Base-by-base conservation (phyloP, 2,329 filamentous ascomycete genomes). In the Aspergillus jensenii region DNA sequence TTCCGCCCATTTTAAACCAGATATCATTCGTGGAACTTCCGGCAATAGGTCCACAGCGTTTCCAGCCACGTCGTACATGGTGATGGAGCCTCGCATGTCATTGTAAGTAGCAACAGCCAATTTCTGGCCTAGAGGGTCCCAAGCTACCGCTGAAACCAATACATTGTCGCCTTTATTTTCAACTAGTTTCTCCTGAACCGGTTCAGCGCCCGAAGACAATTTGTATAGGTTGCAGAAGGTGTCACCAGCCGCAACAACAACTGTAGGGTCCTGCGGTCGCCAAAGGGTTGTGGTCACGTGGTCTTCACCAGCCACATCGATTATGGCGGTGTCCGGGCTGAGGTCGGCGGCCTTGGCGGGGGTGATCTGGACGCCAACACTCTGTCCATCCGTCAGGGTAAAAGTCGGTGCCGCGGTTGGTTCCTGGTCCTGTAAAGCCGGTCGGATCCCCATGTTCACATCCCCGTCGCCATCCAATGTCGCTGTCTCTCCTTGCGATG, bases 341-440 rank as follows among this genome's bases (percentile, higher is more conserved):
- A 82, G 72, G 66, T 81, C 78, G 60, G 74, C 69, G 45, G 78
- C 74, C 69, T 80, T 81, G 69, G 78, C 77, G 67, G 78, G 76
- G 51, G 71, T 70, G 64, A 77, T 79, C 68, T 81, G 79, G 58
- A 81, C 73, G 59, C 76, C 78, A 62, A 76, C 69, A 67, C 78
- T 81, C 55, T 72, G 70, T 50, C 79, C 79, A 46, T 69, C 77
- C 39, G 72, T 74, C 57, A 80, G 63, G 11, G 78, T 80, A 58
- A 73, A 72, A 33, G 70, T 67, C 52, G 65, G 65, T 56, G 68
- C 64, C 54, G 67, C 66, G 54, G 65, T 64, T 58, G 68, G 67
- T 65, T 71, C 71, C 60, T 69, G 68, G 53, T 67, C 65, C 52
- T 68, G 63, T 41, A 62, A 62, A 47, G 65, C 67, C 59, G 62